These are phyloP conservation scores for Phytopythium vexans DNA, from an alignment of 352 stramenopile species.

Conservation along the genomic window DNA sequence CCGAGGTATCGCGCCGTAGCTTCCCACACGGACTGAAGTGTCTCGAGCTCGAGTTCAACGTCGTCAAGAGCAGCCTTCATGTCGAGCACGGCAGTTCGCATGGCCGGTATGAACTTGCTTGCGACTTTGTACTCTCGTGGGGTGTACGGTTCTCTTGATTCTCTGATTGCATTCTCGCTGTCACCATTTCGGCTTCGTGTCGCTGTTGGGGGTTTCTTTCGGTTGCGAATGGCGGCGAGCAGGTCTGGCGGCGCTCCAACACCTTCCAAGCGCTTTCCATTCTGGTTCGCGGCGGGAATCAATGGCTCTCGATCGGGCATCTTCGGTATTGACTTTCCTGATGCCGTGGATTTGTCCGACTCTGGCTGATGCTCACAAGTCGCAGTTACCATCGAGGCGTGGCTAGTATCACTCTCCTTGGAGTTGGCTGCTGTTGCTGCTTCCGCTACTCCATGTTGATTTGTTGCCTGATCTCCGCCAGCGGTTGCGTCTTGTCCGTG, in stretches of 20 bases:
- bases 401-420: too few relatives aligned
- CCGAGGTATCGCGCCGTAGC: constrained; percentile 63
- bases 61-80: constrained; percentile 60
- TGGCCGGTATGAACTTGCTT: constrained; percentile 55
- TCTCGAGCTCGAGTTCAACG: constrained; percentile 62
- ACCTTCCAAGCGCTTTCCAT: too few relatives aligned
- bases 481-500: too few relatives aligned
- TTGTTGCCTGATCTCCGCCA: not conserved
- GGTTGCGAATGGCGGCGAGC: constrained; percentile 15
- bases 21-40: constrained; percentile 59
- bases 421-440: too few relatives aligned
- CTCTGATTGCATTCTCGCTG: not conserved
- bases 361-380: too few relatives aligned
- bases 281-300: too few relatives aligned
- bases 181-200: not conserved
- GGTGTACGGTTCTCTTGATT: constrained; percentile 19
- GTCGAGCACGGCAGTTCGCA: constrained; percentile 38
- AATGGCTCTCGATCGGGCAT: too few relatives aligned
- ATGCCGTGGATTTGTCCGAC: too few relatives aligned
- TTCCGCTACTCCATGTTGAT: not conserved
- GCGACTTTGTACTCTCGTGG: constrained; percentile 46
- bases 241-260: not conserved
- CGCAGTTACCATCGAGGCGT: too few relatives aligned
- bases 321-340: too few relatives aligned
- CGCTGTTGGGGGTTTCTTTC: not conserved